Evolutionary conservation across 108 stramenopile species (phyloP), one percentile per base, ranked within the genome.

Genomic region (Fistulifera pelliculosa): DNA sequence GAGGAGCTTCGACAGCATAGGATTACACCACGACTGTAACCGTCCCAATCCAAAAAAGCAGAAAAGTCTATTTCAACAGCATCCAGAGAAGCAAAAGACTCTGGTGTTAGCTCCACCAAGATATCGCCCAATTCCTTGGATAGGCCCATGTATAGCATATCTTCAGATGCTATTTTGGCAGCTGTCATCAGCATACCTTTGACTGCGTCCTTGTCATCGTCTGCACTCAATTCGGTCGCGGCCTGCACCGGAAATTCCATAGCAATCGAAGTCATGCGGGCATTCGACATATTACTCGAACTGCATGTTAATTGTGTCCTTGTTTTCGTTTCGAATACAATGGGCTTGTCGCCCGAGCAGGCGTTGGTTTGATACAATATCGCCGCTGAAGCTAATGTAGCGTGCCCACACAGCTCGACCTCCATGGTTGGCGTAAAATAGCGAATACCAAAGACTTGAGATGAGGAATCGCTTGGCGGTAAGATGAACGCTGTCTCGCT

Each of bases 381-480:
- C 15, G 68, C 69, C 0, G 81, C 83, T n/a, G 74, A 50, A 2
- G 82, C 80, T 62, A 90, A 61, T 1, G 84, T 84, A 0, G 88
- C 94, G 69, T 98, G 96, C 0, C 95, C 96, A 62, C 96, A 98
- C 41, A 98, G 62, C 35, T 79, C 83, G 7, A 98, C 90, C 62
- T 99, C 96, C 4, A 62, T 64, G 17, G 65, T 62, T 38, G 79
- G 70, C 22, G 86, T 84, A 53, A 66, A 84, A 58, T 77, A 92
- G 22, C 86, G 81, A 62, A 92, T 85, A 38, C 59, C 56, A 67
- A 76, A 86, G 48, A 76, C 68, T n/a, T n/a, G n/a, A 38, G 66
- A 40, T n/a, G 38, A 31, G 25, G 22, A 58, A 12, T 65, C 44
- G 49, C 52, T 60, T 27, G 18, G 38, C 22, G 41, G 11, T 18